Conservation (phyloP, 257 asterid genomes). For the Primulina tabacum region DNA sequence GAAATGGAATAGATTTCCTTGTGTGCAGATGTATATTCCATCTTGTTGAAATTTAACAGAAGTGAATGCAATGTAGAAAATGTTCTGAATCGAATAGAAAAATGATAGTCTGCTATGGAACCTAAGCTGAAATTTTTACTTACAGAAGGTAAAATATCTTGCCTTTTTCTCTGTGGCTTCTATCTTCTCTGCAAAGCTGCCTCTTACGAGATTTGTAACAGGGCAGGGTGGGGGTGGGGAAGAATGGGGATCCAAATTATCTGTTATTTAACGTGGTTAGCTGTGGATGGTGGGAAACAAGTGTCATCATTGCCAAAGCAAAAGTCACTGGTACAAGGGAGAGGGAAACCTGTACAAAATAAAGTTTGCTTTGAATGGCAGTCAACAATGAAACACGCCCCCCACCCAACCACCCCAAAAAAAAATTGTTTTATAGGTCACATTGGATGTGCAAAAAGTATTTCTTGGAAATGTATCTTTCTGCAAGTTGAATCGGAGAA, state of each 20-base stretch:
- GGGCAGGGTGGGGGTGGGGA: conserved; percentile 31
- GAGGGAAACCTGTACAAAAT: conserved; percentile 79
- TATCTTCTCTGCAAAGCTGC: conserved; percentile 14
- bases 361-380: conserved; percentile 48
- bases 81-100: conserved; percentile 15
- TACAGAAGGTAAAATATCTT: conserved; percentile 31
- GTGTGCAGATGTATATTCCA: conserved; percentile 37
- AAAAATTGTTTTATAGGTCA: too few relatives aligned
- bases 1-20: conserved; percentile 44
- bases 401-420: too few relatives aligned
- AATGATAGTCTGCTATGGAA: conserved; percentile 3
- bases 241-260: conserved; percentile 34
- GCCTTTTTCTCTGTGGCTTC: conserved; percentile 18
- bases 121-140: conserved; percentile 25
- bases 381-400: conserved; percentile 6
- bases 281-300: conserved; percentile 48
- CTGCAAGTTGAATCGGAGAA: background rate
- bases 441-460: background rate
- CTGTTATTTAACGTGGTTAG: conserved; percentile 31
- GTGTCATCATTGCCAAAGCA: conserved; percentile 42
- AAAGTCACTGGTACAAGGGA: conserved; percentile 34
- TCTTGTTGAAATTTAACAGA: conserved; percentile 24
- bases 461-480: background rate
- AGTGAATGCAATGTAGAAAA: conserved; percentile 15
- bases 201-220: conserved; percentile 23